These are phyloP conservation scores for Apophysomyces ossiformis DNA, from an alignment of 371 early-diverging fungal genomes.

Conservation along the genomic window DNA sequence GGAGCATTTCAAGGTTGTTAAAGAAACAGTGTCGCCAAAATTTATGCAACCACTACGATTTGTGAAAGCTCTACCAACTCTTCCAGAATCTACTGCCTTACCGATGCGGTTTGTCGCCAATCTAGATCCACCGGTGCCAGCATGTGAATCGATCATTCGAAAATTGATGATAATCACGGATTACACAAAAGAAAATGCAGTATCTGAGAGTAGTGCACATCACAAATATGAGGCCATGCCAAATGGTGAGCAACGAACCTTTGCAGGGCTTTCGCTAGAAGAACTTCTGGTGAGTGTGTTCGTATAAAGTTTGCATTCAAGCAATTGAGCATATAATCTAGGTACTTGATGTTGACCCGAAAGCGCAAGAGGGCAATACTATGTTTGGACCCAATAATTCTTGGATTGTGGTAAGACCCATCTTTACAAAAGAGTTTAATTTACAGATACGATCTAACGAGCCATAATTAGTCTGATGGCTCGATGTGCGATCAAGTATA, in stretches of 20 bases:
- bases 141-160: constrained; percentile 35
- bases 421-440: not conserved
- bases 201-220: not conserved
- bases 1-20: constrained; percentile 35
- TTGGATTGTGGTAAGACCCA: constrained; percentile 9
- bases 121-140: constrained; percentile 44
- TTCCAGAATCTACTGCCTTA: constrained; percentile 27
- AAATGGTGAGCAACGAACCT: not conserved
- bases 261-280: constrained; percentile 27
- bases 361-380: not conserved
- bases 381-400: constrained; percentile 4
- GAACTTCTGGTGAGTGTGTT: constrained; percentile 28
- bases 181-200: constrained; percentile 18
- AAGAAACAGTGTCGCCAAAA: constrained; percentile 31
- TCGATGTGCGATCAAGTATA: constrained; percentile 36
- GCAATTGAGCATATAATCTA: not conserved
- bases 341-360: not conserved
- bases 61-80: constrained; percentile 29
- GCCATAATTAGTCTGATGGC: constrained; percentile 22
- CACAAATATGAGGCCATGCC: not conserved
- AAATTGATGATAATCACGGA: constrained; percentile 38
- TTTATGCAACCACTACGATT: constrained; percentile 39
- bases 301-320: not conserved
- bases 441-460: not conserved
- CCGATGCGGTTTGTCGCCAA: constrained; percentile 49